Base-by-base conservation (phyloP, 2,329 filamentous ascomycete genomes). In the Xylariaceae sp. region DNA sequence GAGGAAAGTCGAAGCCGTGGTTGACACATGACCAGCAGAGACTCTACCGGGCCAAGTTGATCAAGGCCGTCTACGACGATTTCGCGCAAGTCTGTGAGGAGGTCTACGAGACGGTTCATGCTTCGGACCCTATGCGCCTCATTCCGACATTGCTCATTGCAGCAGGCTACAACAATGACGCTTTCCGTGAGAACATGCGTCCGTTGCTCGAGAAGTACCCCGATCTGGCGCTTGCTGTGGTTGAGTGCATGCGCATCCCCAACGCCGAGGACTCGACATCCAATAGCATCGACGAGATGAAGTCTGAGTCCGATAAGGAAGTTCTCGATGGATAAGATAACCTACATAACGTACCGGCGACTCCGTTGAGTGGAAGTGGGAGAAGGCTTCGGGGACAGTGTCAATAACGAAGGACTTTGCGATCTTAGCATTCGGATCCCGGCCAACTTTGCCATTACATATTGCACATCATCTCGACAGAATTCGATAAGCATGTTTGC, bases 81-180 rank as follows among this genome's bases (percentile, higher is more conserved):
- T 66, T 68, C 40, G 55, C 61, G 10, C 51, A 47, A 33, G 53
- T 60, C 3, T 48, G 65, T 1, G 59, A 65, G 41, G 62, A 67
- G 56, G 45, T 67, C 11, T 68, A 63, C 45, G 18, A 22, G 9
- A 56, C 34, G 12, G 61, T 62, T 2, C 48, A 49, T 1, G 41
- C 48, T 4, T 36, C 45, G 0, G 63, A 68, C 47, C 17, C 47
- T 5, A 45, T 67, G 51, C 58, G 57, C n/a, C n/a, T 48, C 5
- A 53, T 52, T 16, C 51, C 48, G 16, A 39, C 50, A 12, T 46
- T 54, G 14, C 50, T 55, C 17, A 57, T 58, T 18, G 47, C 45
- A 6, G 42, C 47, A 6, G 47, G 47, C 42, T 55, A 55, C 28
- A 50, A 46, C 33, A 36, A 33, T 36, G 33, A 55, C 9, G 50